A percentile compares a stretch with the other conserved stretches of the same genome.
phyloP scores from a whole-genome alignment of 768 basidiomycete genomes.

The Rhizopogon roseolus region DNA sequence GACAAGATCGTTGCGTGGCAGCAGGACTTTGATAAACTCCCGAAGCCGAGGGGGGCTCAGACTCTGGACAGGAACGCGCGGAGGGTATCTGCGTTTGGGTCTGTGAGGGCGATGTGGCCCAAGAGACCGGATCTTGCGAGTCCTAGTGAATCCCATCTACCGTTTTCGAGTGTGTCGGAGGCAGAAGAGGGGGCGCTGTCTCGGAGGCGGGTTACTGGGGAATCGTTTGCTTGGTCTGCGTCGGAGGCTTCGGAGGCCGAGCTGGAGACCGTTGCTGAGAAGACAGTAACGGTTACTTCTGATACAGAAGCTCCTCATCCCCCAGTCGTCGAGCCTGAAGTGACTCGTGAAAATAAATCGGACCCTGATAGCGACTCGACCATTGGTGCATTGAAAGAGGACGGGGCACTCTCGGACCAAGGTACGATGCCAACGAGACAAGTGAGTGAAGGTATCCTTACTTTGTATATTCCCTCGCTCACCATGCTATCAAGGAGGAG shows the following conservation, averaged over 20 bases:
- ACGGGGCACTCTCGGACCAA: constrained; percentile 11
- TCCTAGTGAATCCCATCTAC: constrained; percentile 46
- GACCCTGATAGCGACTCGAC: constrained; percentile 84
- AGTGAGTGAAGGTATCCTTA: constrained; percentile 18
- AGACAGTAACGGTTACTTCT: constrained; percentile 10
- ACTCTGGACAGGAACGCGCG: constrained; percentile 45
- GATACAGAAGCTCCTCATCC: constrained; percentile 11
- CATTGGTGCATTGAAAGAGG: constrained; percentile 53
- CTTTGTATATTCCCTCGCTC: constrained; percentile 1
- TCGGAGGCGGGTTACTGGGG: constrained; percentile 45
- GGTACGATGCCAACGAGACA: constrained; percentile 13
- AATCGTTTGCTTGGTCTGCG: constrained; percentile 62
- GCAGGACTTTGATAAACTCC: constrained; percentile 82
- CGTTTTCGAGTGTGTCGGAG: constrained; percentile 69
- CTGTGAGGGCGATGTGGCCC: constrained; percentile 72
- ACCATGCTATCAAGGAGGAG: constrained; percentile 17
- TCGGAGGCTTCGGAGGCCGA: constrained; percentile 72
- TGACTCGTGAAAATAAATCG: constrained; percentile 32
- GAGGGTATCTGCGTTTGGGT: constrained; percentile 59
- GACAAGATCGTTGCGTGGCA: constrained; percentile 98
- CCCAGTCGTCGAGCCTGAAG: constrained; percentile 3
- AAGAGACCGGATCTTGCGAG: constrained; percentile 51
- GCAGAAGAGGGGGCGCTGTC: constrained; percentile 54
- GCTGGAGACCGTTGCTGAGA: constrained; percentile 23
- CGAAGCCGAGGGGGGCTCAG: constrained; percentile 58